Percentiles rank a stretch among this genome's conserved stretches.
phyloP scores from a whole-genome alignment of 2,329 filamentous ascomycete genomes.

The Sphaerulina musiva region DNA sequence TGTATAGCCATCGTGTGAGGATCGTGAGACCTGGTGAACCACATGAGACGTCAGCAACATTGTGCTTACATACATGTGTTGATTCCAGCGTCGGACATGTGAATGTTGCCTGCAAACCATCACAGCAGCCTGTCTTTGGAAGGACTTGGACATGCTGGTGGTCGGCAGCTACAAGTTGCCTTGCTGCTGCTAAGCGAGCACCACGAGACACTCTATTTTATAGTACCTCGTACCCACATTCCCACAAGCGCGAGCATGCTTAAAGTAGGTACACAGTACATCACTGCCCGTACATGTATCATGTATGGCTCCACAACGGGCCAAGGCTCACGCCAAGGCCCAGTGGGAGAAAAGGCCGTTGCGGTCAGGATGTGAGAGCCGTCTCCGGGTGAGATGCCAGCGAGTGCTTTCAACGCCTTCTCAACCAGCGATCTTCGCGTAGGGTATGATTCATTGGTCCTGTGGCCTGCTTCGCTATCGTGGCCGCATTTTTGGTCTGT shows the following conservation, averaged over 20 bases:
- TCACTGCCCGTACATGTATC: too few species aligned
- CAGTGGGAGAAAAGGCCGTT: background rate
- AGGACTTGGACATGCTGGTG: background rate
- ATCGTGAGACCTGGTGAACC: background rate
- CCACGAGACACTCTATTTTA: background rate
- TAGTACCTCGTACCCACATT: background rate
- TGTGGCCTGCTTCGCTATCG: background rate
- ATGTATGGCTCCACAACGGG: too few species aligned
- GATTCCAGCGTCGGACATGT: background rate
- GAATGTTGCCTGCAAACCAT: background rate
- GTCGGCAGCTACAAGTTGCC: background rate
- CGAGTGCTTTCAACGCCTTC: background rate
- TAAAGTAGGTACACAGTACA: background rate
- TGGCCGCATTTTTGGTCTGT: background rate
- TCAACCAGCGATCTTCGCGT: background rate
- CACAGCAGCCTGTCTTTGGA: background rate
- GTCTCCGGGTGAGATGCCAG: background rate
- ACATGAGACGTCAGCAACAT: background rate
- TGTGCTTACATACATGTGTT: background rate
- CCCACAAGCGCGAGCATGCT: background rate
- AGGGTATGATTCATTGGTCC: background rate
- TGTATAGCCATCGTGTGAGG: background rate
- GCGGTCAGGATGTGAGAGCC: background rate
- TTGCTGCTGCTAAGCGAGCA: background rate
- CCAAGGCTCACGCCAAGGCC: too few species aligned